Conservation (phyloP, 2,329 filamentous ascomycete genomes). For the Diaporthe caulivora region DNA sequence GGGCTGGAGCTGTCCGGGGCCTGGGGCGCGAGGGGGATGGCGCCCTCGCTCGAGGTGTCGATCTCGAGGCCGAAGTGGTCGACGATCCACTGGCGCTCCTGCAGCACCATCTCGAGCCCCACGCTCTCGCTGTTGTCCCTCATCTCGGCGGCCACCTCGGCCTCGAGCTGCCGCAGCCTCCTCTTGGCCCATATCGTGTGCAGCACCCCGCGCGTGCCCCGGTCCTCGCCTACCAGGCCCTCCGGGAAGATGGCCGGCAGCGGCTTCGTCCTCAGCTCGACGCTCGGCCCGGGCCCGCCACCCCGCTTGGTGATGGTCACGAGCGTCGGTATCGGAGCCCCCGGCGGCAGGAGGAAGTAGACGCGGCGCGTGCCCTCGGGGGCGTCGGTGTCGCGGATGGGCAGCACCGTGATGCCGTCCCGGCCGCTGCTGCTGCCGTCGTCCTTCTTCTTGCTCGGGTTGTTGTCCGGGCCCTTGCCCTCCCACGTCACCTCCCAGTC, state of each 20-base stretch:
- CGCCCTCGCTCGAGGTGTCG: constrained; percentile 48
- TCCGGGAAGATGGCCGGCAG: constrained; percentile 89
- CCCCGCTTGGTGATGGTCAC: constrained; percentile 70
- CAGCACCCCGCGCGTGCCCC: constrained; percentile 83
- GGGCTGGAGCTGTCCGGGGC: constrained; percentile 46
- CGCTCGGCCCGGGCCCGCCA: constrained; percentile 44
- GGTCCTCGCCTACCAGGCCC: constrained; percentile 75
- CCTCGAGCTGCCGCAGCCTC: constrained; percentile 78
- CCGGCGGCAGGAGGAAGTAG: constrained; percentile 85
- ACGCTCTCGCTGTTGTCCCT: constrained; percentile 83
- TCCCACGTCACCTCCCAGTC: constrained; percentile 54
- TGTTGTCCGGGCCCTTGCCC: constrained; percentile 9
- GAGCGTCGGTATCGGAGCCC: constrained; percentile 77
- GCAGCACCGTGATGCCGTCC: constrained; percentile 80
- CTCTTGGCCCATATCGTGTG: constrained; percentile 94
- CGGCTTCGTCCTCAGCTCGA: constrained; percentile 76
- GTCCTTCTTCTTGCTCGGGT: neutral
- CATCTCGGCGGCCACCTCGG: constrained; percentile 82
- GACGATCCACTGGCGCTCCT: constrained; percentile 89
- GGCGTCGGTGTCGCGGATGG: constrained; percentile 68
- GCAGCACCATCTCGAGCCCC: constrained; percentile 84
- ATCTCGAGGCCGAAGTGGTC: constrained; percentile 78
- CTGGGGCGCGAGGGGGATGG: constrained; percentile 41
- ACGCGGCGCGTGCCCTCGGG: constrained; percentile 68
- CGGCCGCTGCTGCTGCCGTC: constrained; percentile 81